Conservation (phyloP, 305 asterid species). For the Withania somnifera region DNA sequence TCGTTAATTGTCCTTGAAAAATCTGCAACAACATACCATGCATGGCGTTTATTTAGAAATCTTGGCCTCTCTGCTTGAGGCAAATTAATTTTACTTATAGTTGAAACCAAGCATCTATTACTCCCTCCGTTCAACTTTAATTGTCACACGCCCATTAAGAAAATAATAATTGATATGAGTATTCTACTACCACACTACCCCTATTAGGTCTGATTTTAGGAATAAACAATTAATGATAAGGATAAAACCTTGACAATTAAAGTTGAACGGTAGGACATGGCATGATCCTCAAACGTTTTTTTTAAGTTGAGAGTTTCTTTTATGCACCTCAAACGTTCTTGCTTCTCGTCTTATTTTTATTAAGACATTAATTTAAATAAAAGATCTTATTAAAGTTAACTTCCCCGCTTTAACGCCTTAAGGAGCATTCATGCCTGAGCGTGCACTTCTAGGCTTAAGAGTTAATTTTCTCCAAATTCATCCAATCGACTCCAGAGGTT, state of each 20-base stretch:
- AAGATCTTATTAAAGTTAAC: background rate
- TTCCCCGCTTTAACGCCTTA: background rate
- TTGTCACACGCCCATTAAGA: too few species aligned
- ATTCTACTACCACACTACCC: too few species aligned
- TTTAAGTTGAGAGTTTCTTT: background rate
- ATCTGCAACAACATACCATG: too few species aligned
- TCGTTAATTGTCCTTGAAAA: background rate
- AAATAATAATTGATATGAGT: too few species aligned
- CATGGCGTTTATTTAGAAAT: background rate
- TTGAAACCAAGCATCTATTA: background rate
- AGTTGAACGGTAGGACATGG: too few species aligned
- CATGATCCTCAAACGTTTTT: background rate
- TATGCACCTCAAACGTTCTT: background rate
- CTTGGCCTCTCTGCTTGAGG: background rate
- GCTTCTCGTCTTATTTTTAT: too few species aligned
- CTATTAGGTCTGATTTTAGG: too few species aligned
- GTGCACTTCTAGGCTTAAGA: background rate
- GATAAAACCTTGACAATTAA: too few species aligned
- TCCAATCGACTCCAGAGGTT: background rate
- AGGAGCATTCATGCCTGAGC: background rate
- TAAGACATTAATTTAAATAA: background rate
- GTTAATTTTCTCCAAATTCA: background rate
- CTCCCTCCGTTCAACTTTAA: too few species aligned
- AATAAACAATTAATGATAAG: too few species aligned
- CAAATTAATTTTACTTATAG: background rate